Percentiles rank a stretch among this genome's conserved stretches.
Evolutionary conservation across 2,329 filamentous ascomycete species (phyloP).

Genomic region (Venturia carpophila): DNA sequence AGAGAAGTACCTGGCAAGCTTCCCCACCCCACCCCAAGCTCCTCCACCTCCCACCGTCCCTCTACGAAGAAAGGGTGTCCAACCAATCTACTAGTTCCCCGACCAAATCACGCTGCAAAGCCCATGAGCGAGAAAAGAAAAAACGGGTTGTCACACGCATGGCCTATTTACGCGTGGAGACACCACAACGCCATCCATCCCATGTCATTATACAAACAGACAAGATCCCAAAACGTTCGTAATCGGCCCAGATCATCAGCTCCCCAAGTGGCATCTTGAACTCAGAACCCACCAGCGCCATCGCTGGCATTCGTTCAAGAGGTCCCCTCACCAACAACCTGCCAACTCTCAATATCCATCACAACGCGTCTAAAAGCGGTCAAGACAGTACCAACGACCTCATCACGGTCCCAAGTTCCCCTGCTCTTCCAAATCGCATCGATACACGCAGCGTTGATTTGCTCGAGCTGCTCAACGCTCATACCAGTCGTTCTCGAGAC

Average conservation of each 20-base stretch:
- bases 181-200: neutral
- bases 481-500: constrained; percentile 64
- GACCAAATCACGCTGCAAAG: too few relatives aligned
- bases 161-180: neutral
- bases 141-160: neutral
- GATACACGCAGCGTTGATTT: constrained; percentile 87
- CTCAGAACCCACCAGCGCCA: neutral
- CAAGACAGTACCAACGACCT: neutral
- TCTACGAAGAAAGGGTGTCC: too few relatives aligned
- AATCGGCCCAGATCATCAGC: neutral
- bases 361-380: neutral
- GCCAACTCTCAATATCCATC: constrained; percentile 1
- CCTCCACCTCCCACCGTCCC: too few relatives aligned
- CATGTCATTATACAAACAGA: neutral
- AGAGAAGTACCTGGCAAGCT: neutral
- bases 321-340: neutral
- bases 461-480: constrained; percentile 89
- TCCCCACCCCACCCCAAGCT: too few relatives aligned
- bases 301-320: neutral
- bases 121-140: neutral
- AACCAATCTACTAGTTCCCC: too few relatives aligned
- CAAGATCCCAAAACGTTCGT: neutral
- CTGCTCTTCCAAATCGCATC: constrained; percentile 75
- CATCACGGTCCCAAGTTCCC: constrained; percentile 61
- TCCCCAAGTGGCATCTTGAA: neutral